Percentiles rank a stretch among this genome's conserved stretches.
Evolutionary conservation across 805 yeast species (phyloP).

Genomic region (Clavispora santaluciae): DNA sequence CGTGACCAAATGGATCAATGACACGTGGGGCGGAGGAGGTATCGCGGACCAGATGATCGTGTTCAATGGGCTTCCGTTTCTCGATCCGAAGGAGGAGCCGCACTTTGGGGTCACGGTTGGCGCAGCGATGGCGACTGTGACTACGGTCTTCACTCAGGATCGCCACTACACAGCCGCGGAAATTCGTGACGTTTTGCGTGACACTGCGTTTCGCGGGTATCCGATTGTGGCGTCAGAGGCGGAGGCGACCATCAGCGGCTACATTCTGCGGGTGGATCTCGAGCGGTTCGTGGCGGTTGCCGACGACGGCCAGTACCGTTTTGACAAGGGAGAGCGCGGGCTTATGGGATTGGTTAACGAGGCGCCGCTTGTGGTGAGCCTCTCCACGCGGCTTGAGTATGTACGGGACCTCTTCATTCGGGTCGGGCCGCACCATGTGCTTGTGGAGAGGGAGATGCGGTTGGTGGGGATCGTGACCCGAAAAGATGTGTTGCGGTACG

Average conservation of each 20-base stretch:
- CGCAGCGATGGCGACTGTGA: conserved; percentile 57
- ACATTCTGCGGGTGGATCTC: conserved; percentile 40
- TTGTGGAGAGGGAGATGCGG: conserved; percentile 58
- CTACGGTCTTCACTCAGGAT: conserved; percentile 33
- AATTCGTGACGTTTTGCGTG: conserved; percentile 28
- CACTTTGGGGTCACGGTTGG: conserved; percentile 42
- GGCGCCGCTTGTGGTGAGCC: conserved; percentile 59
- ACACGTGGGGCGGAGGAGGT: conserved; percentile 72
- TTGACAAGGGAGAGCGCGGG: conserved; percentile 3
- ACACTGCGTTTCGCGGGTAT: conserved; percentile 41
- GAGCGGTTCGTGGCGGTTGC: conserved; percentile 4
- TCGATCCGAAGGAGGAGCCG: conserved; percentile 68
- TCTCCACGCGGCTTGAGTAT: conserved; percentile 52
- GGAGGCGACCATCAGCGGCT: conserved; percentile 42
- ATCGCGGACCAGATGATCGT: conserved; percentile 94
- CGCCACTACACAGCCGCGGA: conserved; percentile 26
- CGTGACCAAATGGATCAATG: conserved; percentile 74
- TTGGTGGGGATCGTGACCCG: conserved; percentile 76
- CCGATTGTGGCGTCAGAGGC: conserved; percentile 47
- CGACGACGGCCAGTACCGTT: conserved; percentile 5
- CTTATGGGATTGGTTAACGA: conserved; percentile 38
- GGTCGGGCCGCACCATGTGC: conserved; percentile 72
- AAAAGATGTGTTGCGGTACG: conserved; percentile 74
- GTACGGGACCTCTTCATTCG: conserved; percentile 66
- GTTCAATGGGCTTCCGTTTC: conserved; percentile 81